Base-by-base conservation (phyloP, 1,139 yeast species). In the Magnusiomyces paraingens region DNA sequence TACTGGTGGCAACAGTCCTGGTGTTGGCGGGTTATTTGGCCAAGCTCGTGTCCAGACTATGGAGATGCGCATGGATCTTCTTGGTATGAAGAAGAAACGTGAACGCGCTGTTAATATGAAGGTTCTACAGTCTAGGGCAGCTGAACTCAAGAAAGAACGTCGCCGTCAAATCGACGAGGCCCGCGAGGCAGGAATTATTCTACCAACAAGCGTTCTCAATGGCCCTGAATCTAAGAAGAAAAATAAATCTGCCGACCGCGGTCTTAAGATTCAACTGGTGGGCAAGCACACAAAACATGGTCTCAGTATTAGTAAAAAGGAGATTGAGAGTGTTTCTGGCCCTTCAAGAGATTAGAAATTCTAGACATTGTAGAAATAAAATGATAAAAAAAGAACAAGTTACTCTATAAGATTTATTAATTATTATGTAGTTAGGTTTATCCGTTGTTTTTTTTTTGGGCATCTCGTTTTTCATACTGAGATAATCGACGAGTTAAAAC, bases 51-150 rank as follows among this genome's bases (percentile, higher is more conserved):
- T 82, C 54, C 79, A 91, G 61, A 83, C 94, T 0, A 70, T 91
- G 58, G 84, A 84, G 54, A 77, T 83, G 45, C 76, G 97, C 54
- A 73, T 91, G 54, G 73, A 82, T 36, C 71, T 74, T 26, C 65
- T 84, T 8, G 75, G 60, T 57, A 72, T 52, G 72, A 79, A 49
- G 56, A 67, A 57, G 44, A 60, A 71, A 54, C 80, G 73, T 54
- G 86, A 82, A 51, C 86, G 88, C 81, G 96, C 99, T 14, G 90
- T 93, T 91, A 69, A 79, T 21, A 82, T 89, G 76, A 78, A 97
- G 56, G 86, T 86, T 65, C 96, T 96, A 1, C 78, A 84, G 52
- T 22, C 47, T 8, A 20, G 44, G 20, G 53, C 56, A 21, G 47
- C 53, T n/a, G 53, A 53, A n/a, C 45, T 48, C 18, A 41, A 41